Evolutionary conservation across 495 filamentous ascomycete species (phyloP), one percentile per base, ranked within the genome.

Genomic region (Annulohypoxylon moriforme): DNA sequence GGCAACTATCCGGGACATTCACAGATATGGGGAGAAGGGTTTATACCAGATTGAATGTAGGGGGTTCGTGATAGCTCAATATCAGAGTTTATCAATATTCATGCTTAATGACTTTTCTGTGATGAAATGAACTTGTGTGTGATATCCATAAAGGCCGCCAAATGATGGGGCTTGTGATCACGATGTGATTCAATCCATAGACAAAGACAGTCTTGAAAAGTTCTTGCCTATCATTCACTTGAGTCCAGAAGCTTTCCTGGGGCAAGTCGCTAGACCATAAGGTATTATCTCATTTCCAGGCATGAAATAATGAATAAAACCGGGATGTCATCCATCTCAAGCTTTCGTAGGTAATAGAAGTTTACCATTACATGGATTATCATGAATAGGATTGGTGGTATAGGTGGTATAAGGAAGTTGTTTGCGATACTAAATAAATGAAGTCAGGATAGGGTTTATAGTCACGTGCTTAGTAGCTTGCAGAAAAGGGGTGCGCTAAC

Each of bases 361-460:
- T 20, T 5, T 20, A 8, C 6, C 6, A 0, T 18, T 20, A 20
- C 16, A 44, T 9, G 16, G 20, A 4, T 18, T 6, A 8, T 9
- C 8, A 18, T 44, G 6, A 20, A 44, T 6, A 33, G n/a, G n/a
- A n/a, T 31, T 13, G 11, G 31, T 7, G 16, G 1, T n/a, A n/a
- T n/a, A n/a, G n/a, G n/a, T n/a, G n/a, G n/a, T n/a, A n/a, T n/a
- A n/a, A n/a, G n/a, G n/a, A n/a, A 22, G n/a, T 1, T 1, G 20
- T 18, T 38, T 16, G 40, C 25, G 18, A 49, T 25, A 60, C 4
- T 44, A 7, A 7, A 29, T 29, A 7, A 29, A 46, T 60, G 57
- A 60, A 57, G 53, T 57, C 16, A 57, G 40, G 53, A 33, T 57
- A 60, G 56, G 16, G 9, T 50, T 50, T 38, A 6, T 36, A 33